These are phyloP conservation scores for Fusarium sp. DNA, from an alignment of 2,329 filamentous ascomycete species.

Conservation along the genomic window DNA sequence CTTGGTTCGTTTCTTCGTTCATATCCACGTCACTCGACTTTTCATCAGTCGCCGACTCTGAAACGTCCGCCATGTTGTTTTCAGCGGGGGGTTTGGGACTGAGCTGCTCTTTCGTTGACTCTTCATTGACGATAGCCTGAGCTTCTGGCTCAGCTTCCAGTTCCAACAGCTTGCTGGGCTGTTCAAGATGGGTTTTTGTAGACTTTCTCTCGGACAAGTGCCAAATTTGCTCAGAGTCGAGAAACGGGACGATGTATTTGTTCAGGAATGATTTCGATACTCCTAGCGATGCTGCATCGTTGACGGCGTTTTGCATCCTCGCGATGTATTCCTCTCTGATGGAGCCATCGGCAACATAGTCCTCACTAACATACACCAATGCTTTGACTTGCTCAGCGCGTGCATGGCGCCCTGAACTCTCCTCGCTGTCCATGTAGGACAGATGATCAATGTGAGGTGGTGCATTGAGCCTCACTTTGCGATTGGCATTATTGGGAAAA, in stretches of 20 bases:
- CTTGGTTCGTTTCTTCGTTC: not conserved
- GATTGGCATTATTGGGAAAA: not conserved
- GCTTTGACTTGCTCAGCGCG: not conserved
- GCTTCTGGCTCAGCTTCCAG: not conserved
- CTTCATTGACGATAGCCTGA: too few relatives aligned
- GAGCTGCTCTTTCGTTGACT: too few relatives aligned
- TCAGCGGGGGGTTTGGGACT: not conserved
- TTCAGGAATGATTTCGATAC: not conserved
- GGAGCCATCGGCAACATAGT: not conserved
- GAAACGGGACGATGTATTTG: not conserved
- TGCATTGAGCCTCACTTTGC: not conserved
- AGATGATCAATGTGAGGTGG: too few relatives aligned
- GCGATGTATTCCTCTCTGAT: conserved; percentile 3
- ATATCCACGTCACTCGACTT: not conserved
- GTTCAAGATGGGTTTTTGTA: not conserved
- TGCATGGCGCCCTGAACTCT: not conserved
- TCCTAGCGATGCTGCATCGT: not conserved
- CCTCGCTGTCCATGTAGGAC: not conserved
- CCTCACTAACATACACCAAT: not conserved
- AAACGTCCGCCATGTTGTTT: not conserved
- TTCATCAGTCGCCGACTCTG: too few relatives aligned
- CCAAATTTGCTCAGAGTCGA: not conserved
- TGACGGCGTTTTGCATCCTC: not conserved
- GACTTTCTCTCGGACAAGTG: too few relatives aligned
- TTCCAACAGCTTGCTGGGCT: not conserved